These are phyloP conservation scores for Effrenium voratum DNA, from an alignment of 73 alveolate genomes.

Conservation along the genomic window DNA sequence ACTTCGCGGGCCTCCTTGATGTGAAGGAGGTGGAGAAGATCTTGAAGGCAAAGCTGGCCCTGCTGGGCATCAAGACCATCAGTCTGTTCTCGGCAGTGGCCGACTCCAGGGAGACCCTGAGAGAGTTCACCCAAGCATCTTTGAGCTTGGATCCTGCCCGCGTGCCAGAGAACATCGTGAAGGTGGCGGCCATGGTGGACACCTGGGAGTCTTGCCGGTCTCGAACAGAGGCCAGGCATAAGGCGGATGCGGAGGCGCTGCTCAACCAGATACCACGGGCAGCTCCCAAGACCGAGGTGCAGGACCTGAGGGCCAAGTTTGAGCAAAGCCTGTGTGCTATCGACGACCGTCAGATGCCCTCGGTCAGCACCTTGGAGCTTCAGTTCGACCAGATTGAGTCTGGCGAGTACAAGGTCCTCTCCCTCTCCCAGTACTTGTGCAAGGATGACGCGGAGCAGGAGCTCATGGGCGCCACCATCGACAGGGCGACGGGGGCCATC, in stretches of 20 bases:
- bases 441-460: neutral
- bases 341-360: neutral
- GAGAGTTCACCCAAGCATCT: neutral
- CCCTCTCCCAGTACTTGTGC: neutral
- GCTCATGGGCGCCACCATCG: neutral
- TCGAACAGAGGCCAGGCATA: neutral
- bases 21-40: neutral
- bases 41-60: neutral
- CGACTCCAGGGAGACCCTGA: neutral
- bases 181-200: neutral
- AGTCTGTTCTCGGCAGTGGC: neutral
- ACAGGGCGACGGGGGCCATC: constrained; percentile 1
- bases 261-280: neutral
- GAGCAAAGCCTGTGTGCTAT: neutral
- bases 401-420: neutral
- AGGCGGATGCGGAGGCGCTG: neutral
- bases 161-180: neutral
- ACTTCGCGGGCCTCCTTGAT: neutral
- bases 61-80: neutral
- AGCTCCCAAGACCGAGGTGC: neutral
- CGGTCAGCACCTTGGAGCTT: neutral
- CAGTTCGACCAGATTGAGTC: neutral
- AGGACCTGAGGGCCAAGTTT: neutral
- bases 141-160: neutral
- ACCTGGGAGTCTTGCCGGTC: neutral